These are phyloP conservation scores for Solanum acaule DNA, from an alignment of 257 asterid genomes.

Conservation along the genomic window DNA sequence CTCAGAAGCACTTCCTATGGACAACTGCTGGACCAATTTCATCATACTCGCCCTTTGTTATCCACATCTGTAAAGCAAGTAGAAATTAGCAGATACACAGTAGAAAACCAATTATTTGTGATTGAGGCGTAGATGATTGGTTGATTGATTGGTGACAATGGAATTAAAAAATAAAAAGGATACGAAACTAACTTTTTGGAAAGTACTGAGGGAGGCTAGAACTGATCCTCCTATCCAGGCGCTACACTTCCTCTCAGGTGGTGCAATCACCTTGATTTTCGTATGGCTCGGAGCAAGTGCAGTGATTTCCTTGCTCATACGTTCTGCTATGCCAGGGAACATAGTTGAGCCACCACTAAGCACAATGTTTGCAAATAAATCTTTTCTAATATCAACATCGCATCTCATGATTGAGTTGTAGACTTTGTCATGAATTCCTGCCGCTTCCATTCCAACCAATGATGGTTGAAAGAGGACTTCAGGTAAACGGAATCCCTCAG, in stretches of 20 bases:
- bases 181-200: neutral
- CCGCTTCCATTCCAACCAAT: constrained; percentile 5
- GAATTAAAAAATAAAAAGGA: neutral
- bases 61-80: neutral
- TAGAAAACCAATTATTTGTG: neutral
- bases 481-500: neutral
- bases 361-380: neutral
- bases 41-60: neutral
- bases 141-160: neutral
- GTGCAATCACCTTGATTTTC: neutral
- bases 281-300: neutral
- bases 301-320: neutral
- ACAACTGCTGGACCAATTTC: neutral
- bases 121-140: neutral
- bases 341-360: neutral
- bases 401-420: neutral
- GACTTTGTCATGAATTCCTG: constrained; percentile 14
- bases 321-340: neutral
- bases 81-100: neutral
- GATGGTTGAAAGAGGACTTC: neutral
- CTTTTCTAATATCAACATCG: neutral
- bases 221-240: neutral
- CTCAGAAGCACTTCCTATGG: neutral
- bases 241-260: neutral
- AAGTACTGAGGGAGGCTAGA: neutral